Conservation (phyloP, 352 stramenopile species). For the Phytopythium sindhum region DNA sequence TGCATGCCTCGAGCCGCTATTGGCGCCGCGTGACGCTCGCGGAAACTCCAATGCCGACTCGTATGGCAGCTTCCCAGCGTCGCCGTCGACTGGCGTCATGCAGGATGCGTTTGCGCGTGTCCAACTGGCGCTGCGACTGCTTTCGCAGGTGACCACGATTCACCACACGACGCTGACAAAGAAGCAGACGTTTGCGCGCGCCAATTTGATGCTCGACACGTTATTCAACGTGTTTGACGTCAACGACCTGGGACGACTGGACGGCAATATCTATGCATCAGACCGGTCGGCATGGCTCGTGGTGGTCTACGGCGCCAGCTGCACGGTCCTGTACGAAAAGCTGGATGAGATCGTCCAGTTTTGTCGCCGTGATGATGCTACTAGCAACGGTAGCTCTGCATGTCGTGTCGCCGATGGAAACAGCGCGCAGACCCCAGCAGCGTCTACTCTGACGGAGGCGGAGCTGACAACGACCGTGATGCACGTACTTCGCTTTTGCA, state of each 20-base stretch:
- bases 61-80: constrained; percentile 30
- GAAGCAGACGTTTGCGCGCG: constrained; percentile 41
- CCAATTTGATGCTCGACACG: constrained; percentile 51
- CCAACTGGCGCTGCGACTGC: constrained; percentile 58
- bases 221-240: constrained; percentile 63
- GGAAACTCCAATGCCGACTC: background rate
- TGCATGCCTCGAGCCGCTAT: constrained; percentile 52
- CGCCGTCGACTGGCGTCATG: constrained; percentile 52
- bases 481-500: constrained; percentile 72
- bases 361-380: constrained; percentile 34
- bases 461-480: constrained; percentile 57
- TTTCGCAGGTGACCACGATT: constrained; percentile 64
- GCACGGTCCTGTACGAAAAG: constrained; percentile 78
- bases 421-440: background rate
- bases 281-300: constrained; percentile 57
- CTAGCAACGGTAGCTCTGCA: constrained; percentile 11
- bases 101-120: constrained; percentile 75
- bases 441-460: constrained; percentile 38
- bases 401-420: constrained; percentile 6
- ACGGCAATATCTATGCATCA: constrained; percentile 25
- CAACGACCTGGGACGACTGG: constrained; percentile 43
- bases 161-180: constrained; percentile 47
- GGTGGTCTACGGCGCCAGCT: constrained; percentile 66
- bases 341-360: constrained; percentile 76
- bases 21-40: constrained; percentile 8